phyloP scores from a whole-genome alignment of 1,139 yeast genomes.

The Blastobotrys proliferans region DNA sequence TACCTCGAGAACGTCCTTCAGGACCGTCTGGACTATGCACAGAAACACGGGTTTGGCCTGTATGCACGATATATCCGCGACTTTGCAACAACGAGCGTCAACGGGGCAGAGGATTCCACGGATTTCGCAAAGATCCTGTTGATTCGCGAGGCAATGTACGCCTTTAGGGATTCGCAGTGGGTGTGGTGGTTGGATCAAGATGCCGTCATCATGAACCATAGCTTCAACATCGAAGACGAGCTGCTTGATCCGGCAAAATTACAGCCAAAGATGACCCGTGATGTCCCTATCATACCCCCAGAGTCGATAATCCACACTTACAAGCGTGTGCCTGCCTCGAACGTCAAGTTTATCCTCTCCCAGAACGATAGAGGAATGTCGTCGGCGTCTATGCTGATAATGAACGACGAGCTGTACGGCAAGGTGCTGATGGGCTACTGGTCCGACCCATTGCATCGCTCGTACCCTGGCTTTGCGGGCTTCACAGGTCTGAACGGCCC shows the following conservation, averaged over 20 bases:
- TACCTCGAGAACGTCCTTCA: conserved; percentile 56
- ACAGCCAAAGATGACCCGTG: conserved; percentile 58
- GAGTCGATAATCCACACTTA: conserved; percentile 70
- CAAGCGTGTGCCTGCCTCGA: conserved; percentile 52
- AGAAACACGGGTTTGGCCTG: conserved; percentile 66
- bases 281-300: conserved; percentile 48
- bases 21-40: conserved; percentile 79
- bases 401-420: conserved; percentile 57
- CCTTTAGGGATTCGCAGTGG: conserved; percentile 82
- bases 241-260: conserved; percentile 52
- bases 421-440: conserved; percentile 65
- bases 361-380: conserved; percentile 61
- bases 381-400: conserved; percentile 62
- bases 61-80: conserved; percentile 83
- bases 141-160: conserved; percentile 80
- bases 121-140: conserved; percentile 58
- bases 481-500: conserved; percentile 47
- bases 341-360: conserved; percentile 57
- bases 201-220: conserved; percentile 65
- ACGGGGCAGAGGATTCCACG: conserved; percentile 19
- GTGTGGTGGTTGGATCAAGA: conserved; percentile 85
- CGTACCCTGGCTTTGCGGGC: conserved; percentile 59
- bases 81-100: conserved; percentile 40
- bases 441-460: conserved; percentile 61
- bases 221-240: conserved; percentile 45